Base-by-base conservation (phyloP, 1,284 basidiomycete genomes). In the Tremellales sp. region DNA sequence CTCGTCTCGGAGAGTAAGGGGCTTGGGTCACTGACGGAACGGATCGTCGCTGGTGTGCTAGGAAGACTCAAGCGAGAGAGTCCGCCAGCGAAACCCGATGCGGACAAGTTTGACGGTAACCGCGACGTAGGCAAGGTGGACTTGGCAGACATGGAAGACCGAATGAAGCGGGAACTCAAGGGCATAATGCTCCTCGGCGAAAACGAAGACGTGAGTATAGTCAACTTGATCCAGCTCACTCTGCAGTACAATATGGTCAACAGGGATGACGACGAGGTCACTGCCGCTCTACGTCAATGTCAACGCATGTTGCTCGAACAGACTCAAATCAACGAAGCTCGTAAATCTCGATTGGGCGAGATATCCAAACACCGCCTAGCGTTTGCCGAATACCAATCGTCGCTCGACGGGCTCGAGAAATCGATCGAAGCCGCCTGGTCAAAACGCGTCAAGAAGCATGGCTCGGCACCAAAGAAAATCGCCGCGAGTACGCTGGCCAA, bases 221-320 rank as follows among this genome's bases (percentile, higher is more conserved):
- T 13, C 17, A 10, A 1, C 24, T 39, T n/a, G n/a, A n/a, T 17
- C 33, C 40, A 10, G 17, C 31, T 15, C 22, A 29, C 11, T 19
- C 21, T 17, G 5, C 59, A 91, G 87, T 85, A 85, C 48, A 84
- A 91, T 67, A 87, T 82, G 61, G 77, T 82, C 1, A 79, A 83
- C 40, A 82, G 85, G 45, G 85, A 90, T 39, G 93, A 97, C 64
- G 93, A 97, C 71, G 91, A 93, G 44, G 88, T 97, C 51, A 86
- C 91, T 2, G 84, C 87, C 2, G 87, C 90, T 1, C 81, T 97
- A 2, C 85, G 94, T 1, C 84, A 88, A 52, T 88, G 89, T 25
- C 93, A 97, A 70, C 77, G 80, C n/a, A 82, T 88, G 57, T 79
- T 97, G 3, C 82, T 85, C 4, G 77, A 76, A 5, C 87, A 96